These are phyloP conservation scores for Phytophthora syringae DNA, from an alignment of 352 stramenopile genomes.

Conservation along the genomic window DNA sequence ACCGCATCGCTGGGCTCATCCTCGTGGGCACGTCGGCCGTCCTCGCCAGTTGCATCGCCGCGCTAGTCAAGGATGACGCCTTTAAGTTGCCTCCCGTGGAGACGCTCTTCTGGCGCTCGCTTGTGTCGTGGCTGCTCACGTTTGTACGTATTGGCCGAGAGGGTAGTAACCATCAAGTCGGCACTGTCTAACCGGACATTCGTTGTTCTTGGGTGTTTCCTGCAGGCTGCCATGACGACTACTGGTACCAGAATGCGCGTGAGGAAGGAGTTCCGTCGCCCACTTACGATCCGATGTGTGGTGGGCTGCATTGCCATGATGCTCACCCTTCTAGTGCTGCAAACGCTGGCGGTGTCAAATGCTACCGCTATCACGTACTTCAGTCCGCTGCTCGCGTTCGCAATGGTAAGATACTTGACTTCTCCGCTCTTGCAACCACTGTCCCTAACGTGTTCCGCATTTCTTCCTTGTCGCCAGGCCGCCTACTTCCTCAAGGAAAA, in stretches of 20 bases:
- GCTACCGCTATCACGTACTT: constrained; percentile 71
- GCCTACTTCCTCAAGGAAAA: constrained; percentile 49
- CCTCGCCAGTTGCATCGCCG: constrained; percentile 64
- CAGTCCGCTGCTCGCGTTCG: constrained; percentile 68
- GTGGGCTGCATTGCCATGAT: constrained; percentile 54
- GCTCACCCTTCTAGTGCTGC: constrained; percentile 61
- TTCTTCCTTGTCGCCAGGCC: constrained; percentile 30
- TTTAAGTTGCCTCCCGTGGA: constrained; percentile 66
- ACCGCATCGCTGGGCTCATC: constrained; percentile 38
- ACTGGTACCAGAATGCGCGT: constrained; percentile 40
- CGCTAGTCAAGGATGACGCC: constrained; percentile 60
- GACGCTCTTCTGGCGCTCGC: constrained; percentile 70
- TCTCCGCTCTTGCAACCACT: not conserved
- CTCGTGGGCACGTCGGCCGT: constrained; percentile 63
- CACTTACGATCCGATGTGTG: constrained; percentile 49
- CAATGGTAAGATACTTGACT: constrained; percentile 39
- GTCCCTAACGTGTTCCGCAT: not conserved
- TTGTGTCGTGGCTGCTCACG: constrained; percentile 61
- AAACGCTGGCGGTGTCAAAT: constrained; percentile 66
- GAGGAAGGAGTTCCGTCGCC: constrained; percentile 40
- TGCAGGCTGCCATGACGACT: constrained; percentile 45
- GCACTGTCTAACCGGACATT: not conserved
- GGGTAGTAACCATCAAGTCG: not conserved
- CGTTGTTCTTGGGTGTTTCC: not conserved
- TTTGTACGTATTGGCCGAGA: constrained; percentile 34